phyloP scores from a whole-genome alignment of 1,139 yeast genomes.

The Candida freyschussii region DNA sequence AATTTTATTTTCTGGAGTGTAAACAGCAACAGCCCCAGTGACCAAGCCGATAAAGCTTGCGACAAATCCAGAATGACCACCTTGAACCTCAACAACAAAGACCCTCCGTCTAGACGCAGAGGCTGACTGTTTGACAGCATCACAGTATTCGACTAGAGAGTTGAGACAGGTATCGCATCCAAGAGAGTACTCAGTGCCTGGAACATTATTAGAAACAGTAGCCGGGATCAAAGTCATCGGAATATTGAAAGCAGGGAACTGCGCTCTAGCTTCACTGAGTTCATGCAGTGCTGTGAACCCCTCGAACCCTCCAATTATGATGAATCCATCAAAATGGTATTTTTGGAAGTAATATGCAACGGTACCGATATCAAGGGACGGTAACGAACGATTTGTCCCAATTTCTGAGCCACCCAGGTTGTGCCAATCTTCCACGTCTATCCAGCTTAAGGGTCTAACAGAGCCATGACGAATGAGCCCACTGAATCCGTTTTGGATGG shows the following conservation, averaged over 20 bases:
- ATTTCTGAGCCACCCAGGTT: slow-evolving; percentile 76
- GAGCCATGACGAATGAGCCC: slow-evolving; percentile 76
- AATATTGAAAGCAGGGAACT: slow-evolving; percentile 67
- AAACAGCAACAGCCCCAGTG: slow-evolving; percentile 70
- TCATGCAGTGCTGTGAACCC: slow-evolving; percentile 68
- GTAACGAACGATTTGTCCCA: slow-evolving; percentile 74
- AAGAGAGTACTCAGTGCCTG: slow-evolving; percentile 76
- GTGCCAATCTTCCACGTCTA: slow-evolving; percentile 70
- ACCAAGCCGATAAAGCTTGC: slow-evolving; percentile 66
- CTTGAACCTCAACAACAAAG: slow-evolving; percentile 81
- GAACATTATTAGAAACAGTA: slow-evolving; percentile 80
- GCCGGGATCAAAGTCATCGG: slow-evolving; percentile 79
- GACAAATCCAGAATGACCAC: slow-evolving; percentile 78
- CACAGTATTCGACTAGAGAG: slow-evolving; percentile 70
- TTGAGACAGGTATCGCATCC: slow-evolving; percentile 80
- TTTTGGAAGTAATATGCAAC: slow-evolving; percentile 75
- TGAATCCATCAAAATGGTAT: slow-evolving; percentile 65
- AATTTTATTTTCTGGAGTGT: slow-evolving; percentile 70
- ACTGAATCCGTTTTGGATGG: slow-evolving; percentile 70
- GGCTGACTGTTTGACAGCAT: slow-evolving; percentile 73
- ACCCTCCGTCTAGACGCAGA: slow-evolving; percentile 75
- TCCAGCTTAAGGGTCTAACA: slow-evolving; percentile 57
- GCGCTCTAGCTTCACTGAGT: slow-evolving; percentile 55
- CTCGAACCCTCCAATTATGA: slow-evolving; percentile 77
- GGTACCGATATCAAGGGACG: slow-evolving; percentile 65